Evolutionary conservation across 148 eudicot genomes (phyloP), one percentile per base, ranked within the genome.

Genomic region (Chenopodium suecicum): DNA sequence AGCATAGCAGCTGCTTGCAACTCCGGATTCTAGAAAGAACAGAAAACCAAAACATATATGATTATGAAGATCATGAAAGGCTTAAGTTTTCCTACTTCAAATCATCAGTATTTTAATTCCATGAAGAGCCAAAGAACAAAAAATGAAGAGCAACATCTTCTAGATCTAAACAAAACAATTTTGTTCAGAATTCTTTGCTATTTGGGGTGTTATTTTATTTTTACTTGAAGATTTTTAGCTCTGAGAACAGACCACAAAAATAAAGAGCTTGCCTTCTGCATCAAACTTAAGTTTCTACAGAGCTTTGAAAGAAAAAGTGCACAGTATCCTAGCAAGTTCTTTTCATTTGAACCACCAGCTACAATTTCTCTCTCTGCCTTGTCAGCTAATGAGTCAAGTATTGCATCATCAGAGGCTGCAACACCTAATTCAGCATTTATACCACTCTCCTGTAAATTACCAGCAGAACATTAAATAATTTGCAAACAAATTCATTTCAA

Each of bases 1-100:
- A 94, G 99, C 99, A 96, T 96, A 70, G 92, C 98, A 82, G 99
- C 89, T 70, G 95, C 92, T 85, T 96, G 99, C 78, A 96, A 91
- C 74, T 91, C 97, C 64, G 97, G 94, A 85, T 94, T 87, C 99
- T 95, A 73, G 47, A 89, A 86, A 64, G 80, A 72, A 76, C 12
- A 83, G 70, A 46, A 72, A 83, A 82, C n/a, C 22, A 74, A 56
- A 54, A 70, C 20, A 77, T 83, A 71, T 79, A 80, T 20, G n/a
- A 56, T 52, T 14, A 56, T 68, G 29, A 69, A 81, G 78, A 83
- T 25, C 27, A 23, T 71, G 7, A 56, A 54, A 48, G 10, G 16
- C 13, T 48, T 32, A 44, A 48, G 27, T 14, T 5, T n/a, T 16
- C 34, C 25, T 48, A 22, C 62, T 37, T 20, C 23, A 62, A 70